Evolutionary conservation across 345 rosid genomes (phyloP).

Genomic region (Salix koriyanagi): DNA sequence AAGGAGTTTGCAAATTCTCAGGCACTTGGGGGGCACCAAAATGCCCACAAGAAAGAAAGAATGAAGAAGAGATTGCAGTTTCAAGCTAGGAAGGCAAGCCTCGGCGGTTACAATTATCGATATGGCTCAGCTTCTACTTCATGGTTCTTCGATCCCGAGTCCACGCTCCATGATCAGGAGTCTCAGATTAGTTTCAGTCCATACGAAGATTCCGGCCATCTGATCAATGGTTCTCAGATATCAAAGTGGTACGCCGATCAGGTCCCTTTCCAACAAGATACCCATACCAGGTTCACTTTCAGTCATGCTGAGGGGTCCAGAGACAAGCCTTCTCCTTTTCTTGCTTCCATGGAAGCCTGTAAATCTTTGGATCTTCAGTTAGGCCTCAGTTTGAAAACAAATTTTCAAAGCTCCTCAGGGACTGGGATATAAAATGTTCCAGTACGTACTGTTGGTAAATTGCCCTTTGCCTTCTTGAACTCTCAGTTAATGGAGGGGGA

Average conservation of each 20-base stretch:
- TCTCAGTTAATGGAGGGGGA: not conserved
- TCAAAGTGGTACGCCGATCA: constrained; percentile 18
- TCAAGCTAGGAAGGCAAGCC: constrained; percentile 52
- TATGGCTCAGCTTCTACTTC: constrained; percentile 15
- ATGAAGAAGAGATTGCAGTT: constrained; percentile 30
- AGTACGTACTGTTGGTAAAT: not conserved
- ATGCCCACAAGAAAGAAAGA: constrained; percentile 35
- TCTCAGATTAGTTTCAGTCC: constrained; percentile 66
- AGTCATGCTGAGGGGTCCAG: constrained; percentile 28
- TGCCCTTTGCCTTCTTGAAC: not conserved
- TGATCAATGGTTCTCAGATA: constrained; percentile 13
- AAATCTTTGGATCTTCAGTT: constrained; percentile 71
- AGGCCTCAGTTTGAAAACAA: constrained; percentile 45
- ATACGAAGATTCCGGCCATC: constrained; percentile 12
- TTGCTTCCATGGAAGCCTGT: constrained; percentile 42
- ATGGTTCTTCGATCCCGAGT: constrained; percentile 44
- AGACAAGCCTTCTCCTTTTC: constrained; percentile 39
- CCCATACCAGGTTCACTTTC: constrained; percentile 30
- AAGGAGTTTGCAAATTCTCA: constrained; percentile 33
- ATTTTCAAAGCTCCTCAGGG: constrained; percentile 25
- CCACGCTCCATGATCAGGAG: constrained; percentile 36
- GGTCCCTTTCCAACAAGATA: constrained; percentile 29
- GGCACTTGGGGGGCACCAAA: constrained; percentile 36
- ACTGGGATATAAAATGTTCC: constrained; percentile 18
- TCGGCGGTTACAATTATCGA: constrained; percentile 41